These are phyloP conservation scores for Rutidosis leptorrhynchoides DNA, from an alignment of 129 eudicot species.

Conservation along the genomic window DNA sequence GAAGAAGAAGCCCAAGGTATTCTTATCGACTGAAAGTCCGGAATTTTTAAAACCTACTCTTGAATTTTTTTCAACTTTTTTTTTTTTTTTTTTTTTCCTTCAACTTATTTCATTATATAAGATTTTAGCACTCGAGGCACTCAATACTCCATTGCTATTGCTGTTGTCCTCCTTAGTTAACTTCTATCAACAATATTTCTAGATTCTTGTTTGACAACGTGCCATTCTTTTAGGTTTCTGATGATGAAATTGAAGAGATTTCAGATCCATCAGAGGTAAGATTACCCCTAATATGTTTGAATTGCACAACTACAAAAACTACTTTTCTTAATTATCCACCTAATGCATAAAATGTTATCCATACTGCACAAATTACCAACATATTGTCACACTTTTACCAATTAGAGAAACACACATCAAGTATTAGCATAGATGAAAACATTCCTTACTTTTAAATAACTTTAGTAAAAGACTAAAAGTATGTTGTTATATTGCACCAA, in stretches of 20 bases:
- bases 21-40: background rate
- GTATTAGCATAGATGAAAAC: background rate
- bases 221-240: constrained; percentile 42
- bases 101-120: too few relatives aligned
- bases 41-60: background rate
- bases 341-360: background rate
- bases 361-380: background rate
- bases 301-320: constrained; percentile 6
- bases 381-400: background rate
- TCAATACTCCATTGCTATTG: background rate
- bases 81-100: too few relatives aligned
- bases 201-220: constrained; percentile 16
- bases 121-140: background rate
- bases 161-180: background rate
- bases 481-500: background rate
- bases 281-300: constrained; percentile 7
- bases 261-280: constrained; percentile 61
- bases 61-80: background rate
- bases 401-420: background rate
- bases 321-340: background rate
- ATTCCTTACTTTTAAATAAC: too few relatives aligned
- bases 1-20: constrained; percentile 46
- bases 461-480: background rate
- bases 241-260: constrained; percentile 72
- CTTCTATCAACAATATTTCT: constrained; percentile 8